Evolutionary conservation across 495 filamentous ascomycete genomes (phyloP), one percentile per base, ranked within the genome.

Genomic region (Tuber aestivum): DNA sequence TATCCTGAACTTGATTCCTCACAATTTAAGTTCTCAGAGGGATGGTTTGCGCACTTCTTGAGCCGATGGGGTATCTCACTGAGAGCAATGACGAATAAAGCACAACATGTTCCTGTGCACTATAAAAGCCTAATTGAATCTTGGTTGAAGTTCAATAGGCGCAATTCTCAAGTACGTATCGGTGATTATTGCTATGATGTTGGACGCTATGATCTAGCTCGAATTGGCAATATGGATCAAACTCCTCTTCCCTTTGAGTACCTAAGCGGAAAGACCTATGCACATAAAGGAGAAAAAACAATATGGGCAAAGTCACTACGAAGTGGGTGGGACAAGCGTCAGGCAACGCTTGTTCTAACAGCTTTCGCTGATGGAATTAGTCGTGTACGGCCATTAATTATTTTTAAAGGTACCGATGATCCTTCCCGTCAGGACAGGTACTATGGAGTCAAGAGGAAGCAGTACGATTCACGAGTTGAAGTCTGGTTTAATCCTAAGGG

Each of bases 261-360:
- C 32, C 12, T 76, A n/a, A 50, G 21, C 41, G 44, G 70, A 5
- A 44, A 45, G 1, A 76, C 74, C 3, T 76, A 61, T 45, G 21
- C 21, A 3, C 3, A 23, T 0, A 72, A 32, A 21, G 44, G 74
- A 8, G 70, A 27, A 16, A 72, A 76, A 18, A 76, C 70, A 1
- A 41, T 76, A 0, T 50, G 37, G 38, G 38, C 70, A 0, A 72
- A 72, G 32, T 32, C 42, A 72, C 1, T 23, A 37, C 8, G 10
- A 14, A 40, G 1, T 65, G 42, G 74, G 21, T 76, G 69, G 74
- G 74, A 76, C 65, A 76, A 76, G 23, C 10, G 70, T 0, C 40
- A 72, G 21, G 74, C 41, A 35, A 76, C 70, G 12, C 6, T 50
- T 4, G 5, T 41, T 16, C n/a, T 76, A 5, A 72, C 69, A 2